These are phyloP conservation scores for Fagus sylvatica DNA, from an alignment of 306 rosid species.

Conservation along the genomic window DNA sequence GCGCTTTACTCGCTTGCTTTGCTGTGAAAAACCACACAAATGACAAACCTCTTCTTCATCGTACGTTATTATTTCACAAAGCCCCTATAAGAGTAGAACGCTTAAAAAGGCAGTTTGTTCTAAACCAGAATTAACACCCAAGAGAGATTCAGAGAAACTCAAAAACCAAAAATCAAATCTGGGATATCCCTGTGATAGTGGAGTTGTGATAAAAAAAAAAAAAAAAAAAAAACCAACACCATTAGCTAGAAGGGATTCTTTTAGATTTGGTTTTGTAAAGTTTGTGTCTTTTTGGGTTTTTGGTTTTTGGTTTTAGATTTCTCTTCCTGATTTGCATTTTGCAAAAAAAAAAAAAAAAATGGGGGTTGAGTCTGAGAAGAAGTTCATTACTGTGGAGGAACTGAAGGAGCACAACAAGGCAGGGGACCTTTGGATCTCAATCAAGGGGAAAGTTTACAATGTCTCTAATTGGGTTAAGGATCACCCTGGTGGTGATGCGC, in stretches of 20 bases:
- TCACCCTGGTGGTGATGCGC: constrained; percentile 77
- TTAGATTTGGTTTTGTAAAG: too few species aligned
- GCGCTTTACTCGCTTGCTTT: background rate
- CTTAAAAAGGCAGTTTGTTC: background rate
- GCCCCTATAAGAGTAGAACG: background rate
- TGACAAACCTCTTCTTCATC: background rate
- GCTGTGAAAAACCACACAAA: too few species aligned
- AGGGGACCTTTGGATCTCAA: constrained; percentile 74
- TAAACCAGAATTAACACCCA: background rate
- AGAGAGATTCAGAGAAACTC: background rate
- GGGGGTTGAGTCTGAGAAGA: constrained; percentile 35
- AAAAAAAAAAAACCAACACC: too few species aligned
- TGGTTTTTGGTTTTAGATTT: background rate
- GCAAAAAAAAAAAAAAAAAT: constrained; percentile 1
- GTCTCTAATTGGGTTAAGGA: constrained; percentile 53
- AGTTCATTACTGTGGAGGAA: constrained; percentile 42
- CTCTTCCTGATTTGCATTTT: background rate
- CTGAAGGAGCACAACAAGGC: constrained; percentile 37
- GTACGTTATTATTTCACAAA: background rate
- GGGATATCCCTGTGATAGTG: background rate
- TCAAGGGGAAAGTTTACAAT: constrained; percentile 67
- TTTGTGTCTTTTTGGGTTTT: too few species aligned
- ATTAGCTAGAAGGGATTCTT: too few species aligned
- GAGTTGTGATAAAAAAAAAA: background rate
- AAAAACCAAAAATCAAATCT: background rate